Percentiles rank a stretch among this genome's conserved stretches.
Conservation (phyloP, 2,329 filamentous ascomycete genomes). For the Knufia petricola region DNA sequence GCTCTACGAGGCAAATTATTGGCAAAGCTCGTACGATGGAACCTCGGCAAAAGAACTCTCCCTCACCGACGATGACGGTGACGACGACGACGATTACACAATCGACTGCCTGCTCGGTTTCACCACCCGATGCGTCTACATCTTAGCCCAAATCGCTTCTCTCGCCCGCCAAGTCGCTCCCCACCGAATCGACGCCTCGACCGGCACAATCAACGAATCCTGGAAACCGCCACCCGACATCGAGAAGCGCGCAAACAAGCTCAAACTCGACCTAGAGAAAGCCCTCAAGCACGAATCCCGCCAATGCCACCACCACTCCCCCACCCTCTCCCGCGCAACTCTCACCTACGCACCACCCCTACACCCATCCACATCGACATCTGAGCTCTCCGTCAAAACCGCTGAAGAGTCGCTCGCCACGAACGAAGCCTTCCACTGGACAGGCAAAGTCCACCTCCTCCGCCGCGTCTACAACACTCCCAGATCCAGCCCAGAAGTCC, state of each 20-base stretch:
- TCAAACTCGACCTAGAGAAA: slow-evolving; percentile 53
- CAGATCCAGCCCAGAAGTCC: slow-evolving; percentile 50
- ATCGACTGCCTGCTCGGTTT: slow-evolving; percentile 78
- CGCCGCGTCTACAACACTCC: slow-evolving; percentile 60
- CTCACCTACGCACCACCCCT: slow-evolving; percentile 11
- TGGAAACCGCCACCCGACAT: slow-evolving; percentile 52
- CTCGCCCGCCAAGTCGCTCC: slow-evolving; percentile 60
- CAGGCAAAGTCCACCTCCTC: slow-evolving; percentile 65
- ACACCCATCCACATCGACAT: slow-evolving; percentile 29
- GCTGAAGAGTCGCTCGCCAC: slow-evolving; percentile 57
- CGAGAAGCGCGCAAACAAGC: slow-evolving; percentile 46
- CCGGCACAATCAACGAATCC: slow-evolving; percentile 39
- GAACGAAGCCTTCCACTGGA: slow-evolving; percentile 72
- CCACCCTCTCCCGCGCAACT: slow-evolving; percentile 20
- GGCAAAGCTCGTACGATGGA: slow-evolving; percentile 26
- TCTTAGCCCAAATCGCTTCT: slow-evolving; percentile 62
- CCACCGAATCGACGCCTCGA: slow-evolving; percentile 49
- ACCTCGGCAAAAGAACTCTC: slow-evolving; percentile 22
- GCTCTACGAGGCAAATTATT: slow-evolving; percentile 43
- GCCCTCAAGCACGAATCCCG: slow-evolving; percentile 37
- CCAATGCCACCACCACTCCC: slow-evolving; percentile 32
- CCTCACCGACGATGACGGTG: slow-evolving; percentile 37
- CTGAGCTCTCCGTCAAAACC: slow-evolving; percentile 51
- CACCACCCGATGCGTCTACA: slow-evolving; percentile 59
- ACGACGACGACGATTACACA: slow-evolving; percentile 53